These are phyloP conservation scores for Capsella rubella DNA, from an alignment of 441 rosid genomes.

Conservation along the genomic window DNA sequence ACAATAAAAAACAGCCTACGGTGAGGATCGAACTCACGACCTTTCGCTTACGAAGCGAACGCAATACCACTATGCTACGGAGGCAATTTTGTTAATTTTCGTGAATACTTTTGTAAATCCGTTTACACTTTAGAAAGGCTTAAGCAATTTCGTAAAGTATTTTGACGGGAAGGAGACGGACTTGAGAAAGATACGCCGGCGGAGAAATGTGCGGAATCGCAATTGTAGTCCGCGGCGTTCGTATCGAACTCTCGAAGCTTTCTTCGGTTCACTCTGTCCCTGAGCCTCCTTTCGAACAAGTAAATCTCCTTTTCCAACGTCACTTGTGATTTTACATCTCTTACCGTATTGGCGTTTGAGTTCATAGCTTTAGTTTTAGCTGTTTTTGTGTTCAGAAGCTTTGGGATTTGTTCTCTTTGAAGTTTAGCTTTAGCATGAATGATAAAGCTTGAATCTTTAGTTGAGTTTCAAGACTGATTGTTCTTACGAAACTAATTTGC, in stretches of 20 bases:
- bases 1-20: constrained; percentile 59
- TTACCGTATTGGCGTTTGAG: neutral
- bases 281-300: constrained; percentile 45
- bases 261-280: constrained; percentile 18
- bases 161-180: constrained; percentile 19
- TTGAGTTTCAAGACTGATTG: neutral
- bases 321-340: constrained; percentile 2
- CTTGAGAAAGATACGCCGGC: constrained; percentile 24
- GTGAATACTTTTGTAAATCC: too few relatives aligned
- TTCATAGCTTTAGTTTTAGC: neutral
- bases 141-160: neutral
- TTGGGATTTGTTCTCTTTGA: neutral
- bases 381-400: neutral
- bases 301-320: constrained; percentile 11
- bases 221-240: constrained; percentile 58
- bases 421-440: neutral
- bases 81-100: neutral
- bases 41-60: constrained; percentile 99
- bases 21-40: constrained; percentile 99
- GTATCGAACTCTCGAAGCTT: constrained; percentile 50
- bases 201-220: constrained; percentile 88
- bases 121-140: neutral
- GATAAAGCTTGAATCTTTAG: constrained; percentile 15
- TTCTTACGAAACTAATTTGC: neutral
- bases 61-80: constrained; percentile 77